Evolutionary conservation across 2,329 filamentous ascomycete genomes (phyloP), one percentile per base, ranked within the genome.

Genomic region (Paecilomyces variotii): DNA sequence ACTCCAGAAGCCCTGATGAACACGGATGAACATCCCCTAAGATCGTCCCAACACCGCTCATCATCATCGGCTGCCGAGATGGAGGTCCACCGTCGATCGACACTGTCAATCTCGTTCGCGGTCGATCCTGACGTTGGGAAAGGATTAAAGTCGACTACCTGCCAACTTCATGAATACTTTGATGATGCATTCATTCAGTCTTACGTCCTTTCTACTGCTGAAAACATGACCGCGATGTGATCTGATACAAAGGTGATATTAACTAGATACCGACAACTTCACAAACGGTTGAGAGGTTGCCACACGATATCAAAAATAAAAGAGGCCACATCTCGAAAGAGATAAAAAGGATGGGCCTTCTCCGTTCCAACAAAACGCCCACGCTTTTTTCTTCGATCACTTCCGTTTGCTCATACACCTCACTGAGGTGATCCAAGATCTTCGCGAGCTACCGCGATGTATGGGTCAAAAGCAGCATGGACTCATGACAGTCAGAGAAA

Each of bases 401-500:
- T 56, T 54, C 57, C 39, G 53, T 58, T 57, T 27, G 50, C 50
- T 52, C 27, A 52, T 52, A 12, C 50, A 52, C 50, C 27, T 52
- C 50, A 27, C 24, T 19, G 27, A 52, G 50, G 27, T 28, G 25
- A 52, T 28, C 27, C 50, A 28, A 52, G 50, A 24, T 28, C 50
- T 24, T 28, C 25, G 50, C 50, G 50, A 45, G n/a, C 50, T 27
- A 53, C 53, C 58, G 24, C 19, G 32, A 28, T 51, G 25, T 59
- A 61, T 66, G 62, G 62, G 61, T 60, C 58, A 64, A 61, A 62
- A 62, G 59, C 62, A 65, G 63, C 69, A 64, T 72, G 63, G 70
- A 69, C 65, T 73, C 70, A 59, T 74, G 62, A 66, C 56, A 58
- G 65, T 66, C 61, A 63, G 63, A 62, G 64, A 67, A 64, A 55